Percentiles rank a stretch among this genome's conserved stretches.
Evolutionary conservation across 2,329 filamentous ascomycete species (phyloP).

Genomic region (Clarireedia monteithiana): DNA sequence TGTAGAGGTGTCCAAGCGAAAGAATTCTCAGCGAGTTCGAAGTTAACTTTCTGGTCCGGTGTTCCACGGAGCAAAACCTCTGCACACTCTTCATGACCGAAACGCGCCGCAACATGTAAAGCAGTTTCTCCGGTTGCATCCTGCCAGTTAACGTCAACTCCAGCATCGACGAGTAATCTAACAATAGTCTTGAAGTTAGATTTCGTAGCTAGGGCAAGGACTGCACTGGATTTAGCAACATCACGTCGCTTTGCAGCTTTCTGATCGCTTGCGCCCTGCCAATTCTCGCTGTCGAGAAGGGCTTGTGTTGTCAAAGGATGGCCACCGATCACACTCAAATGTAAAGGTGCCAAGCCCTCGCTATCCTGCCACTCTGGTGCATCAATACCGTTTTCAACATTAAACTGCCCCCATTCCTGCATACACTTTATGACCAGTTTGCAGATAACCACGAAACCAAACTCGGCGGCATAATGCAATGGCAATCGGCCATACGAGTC

Average conservation of each 20-base stretch:
- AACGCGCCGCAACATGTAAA: slow-evolving; percentile 83
- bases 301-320: slow-evolving; percentile 79
- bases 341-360: slow-evolving; percentile 84
- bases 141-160: slow-evolving; percentile 88
- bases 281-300: slow-evolving; percentile 73
- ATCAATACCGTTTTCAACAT: slow-evolving; percentile 80
- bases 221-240: slow-evolving; percentile 77
- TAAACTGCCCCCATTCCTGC: slow-evolving; percentile 81
- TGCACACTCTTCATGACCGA: slow-evolving; percentile 76
- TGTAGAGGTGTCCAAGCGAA: slow-evolving; percentile 96
- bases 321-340: slow-evolving; percentile 85
- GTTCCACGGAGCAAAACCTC: slow-evolving; percentile 66
- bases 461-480: slow-evolving; percentile 89
- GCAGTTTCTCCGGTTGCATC: slow-evolving; percentile 84
- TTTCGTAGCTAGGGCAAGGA: slow-evolving; percentile 80
- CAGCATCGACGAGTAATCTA: slow-evolving; percentile 77
- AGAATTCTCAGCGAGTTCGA: slow-evolving; percentile 71
- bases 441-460: slow-evolving; percentile 87
- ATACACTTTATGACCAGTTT: slow-evolving; percentile 81
- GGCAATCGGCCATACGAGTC: slow-evolving; percentile 80
- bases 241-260: slow-evolving; percentile 59
- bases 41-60: slow-evolving; percentile 61
- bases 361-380: slow-evolving; percentile 83
- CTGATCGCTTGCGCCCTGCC: slow-evolving; percentile 53
- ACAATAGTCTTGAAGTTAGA: slow-evolving; percentile 82